Conservation (phyloP, 164 flowering plant genomes). For the Vitis vinifera region ASM3070453v1 NC_081809.1:7801501-7802000, state of each 20-base stretch:
- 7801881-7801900: slow-evolving; percentile 46
- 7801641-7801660: slow-evolving; percentile 43
- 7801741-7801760: slow-evolving; percentile 33
- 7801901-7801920: slow-evolving; percentile 29
- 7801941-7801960: not conserved
- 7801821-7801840: slow-evolving; percentile 41
- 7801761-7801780: slow-evolving; percentile 27
- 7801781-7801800: slow-evolving; percentile 49
- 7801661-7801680: slow-evolving; percentile 53
- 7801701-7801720: slow-evolving; percentile 48
- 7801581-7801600: slow-evolving; percentile 44
- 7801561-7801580: slow-evolving; percentile 41
- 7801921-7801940: not conserved
- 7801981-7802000: slow-evolving; percentile 36
- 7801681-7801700: slow-evolving; percentile 67
- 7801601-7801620: slow-evolving; percentile 62
- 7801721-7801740: slow-evolving; percentile 37
- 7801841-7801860: slow-evolving; percentile 29
- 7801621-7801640: slow-evolving; percentile 55
- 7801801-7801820: slow-evolving; percentile 65
- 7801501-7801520: slow-evolving; percentile 14
- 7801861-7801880: slow-evolving; percentile 43
- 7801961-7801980: not conserved
- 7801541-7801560: slow-evolving; percentile 38
- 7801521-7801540: slow-evolving; percentile 40